Evolutionary conservation across 2,329 filamentous ascomycete species (phyloP).

Genomic region (Ceratocystis eucalypticola): DNA sequence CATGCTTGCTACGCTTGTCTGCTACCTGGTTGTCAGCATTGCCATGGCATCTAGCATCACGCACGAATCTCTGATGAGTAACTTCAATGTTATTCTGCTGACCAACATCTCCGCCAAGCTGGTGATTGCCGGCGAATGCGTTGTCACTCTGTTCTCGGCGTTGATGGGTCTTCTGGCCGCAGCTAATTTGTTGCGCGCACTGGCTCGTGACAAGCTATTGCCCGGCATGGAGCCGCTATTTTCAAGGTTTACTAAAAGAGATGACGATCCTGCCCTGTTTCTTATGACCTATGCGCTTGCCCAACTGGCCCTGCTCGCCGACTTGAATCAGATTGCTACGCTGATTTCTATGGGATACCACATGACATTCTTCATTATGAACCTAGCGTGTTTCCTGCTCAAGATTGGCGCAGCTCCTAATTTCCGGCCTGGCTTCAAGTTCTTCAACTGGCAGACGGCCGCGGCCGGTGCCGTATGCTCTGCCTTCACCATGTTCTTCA

Average conservation of each 20-base stretch:
- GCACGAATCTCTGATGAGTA: constrained; percentile 56
- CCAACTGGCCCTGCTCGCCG: constrained; percentile 66
- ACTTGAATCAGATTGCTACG: constrained; percentile 79
- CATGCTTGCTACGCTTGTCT: constrained; percentile 58
- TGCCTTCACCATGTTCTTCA: constrained; percentile 76
- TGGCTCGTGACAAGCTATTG: constrained; percentile 64
- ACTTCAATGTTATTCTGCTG: constrained; percentile 68
- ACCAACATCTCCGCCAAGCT: constrained; percentile 63
- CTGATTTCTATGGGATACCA: constrained; percentile 85
- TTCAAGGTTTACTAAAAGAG: constrained; percentile 45
- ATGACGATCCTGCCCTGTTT: constrained; percentile 63
- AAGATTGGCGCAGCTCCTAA: constrained; percentile 82
- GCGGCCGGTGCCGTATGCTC: constrained; percentile 61
- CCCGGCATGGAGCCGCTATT: constrained; percentile 43
- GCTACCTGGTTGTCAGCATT: constrained; percentile 64
- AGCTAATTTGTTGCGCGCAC: constrained; percentile 70
- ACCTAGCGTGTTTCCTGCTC: constrained; percentile 72
- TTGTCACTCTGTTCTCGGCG: constrained; percentile 71
- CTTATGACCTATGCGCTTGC: constrained; percentile 61
- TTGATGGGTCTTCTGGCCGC: constrained; percentile 79
- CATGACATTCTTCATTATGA: constrained; percentile 86
- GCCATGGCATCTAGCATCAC: constrained; percentile 67
- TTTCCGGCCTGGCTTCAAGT: constrained; percentile 76
- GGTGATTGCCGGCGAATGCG: constrained; percentile 69
- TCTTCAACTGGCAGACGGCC: constrained; percentile 78